Evolutionary conservation across 2,329 filamentous ascomycete genomes (phyloP).

Genomic region (Chaetomium sp.): DNA sequence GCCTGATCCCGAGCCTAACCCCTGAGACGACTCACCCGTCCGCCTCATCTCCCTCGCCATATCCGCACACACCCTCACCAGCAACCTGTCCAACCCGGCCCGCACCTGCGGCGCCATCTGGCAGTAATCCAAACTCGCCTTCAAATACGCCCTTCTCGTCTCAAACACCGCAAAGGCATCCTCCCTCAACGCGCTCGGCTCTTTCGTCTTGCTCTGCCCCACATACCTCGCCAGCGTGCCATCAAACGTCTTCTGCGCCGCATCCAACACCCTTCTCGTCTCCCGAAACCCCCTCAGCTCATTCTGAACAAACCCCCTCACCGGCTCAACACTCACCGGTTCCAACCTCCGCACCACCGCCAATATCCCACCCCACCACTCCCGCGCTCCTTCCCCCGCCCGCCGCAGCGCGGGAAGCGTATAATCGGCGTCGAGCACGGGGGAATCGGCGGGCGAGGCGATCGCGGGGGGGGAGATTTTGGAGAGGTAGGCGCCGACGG

Average conservation of each 20-base stretch:
- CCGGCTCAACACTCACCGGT: constrained; percentile 68
- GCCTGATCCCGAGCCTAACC: too few relatives aligned
- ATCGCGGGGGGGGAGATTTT: constrained; percentile 65
- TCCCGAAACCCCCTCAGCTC: constrained; percentile 87
- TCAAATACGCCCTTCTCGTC: constrained; percentile 81
- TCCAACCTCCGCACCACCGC: constrained; percentile 73
- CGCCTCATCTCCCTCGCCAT: constrained; percentile 81
- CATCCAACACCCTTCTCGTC: constrained; percentile 65
- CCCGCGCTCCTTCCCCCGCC: constrained; percentile 76
- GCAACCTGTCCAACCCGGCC: constrained; percentile 73
- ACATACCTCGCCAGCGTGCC: constrained; percentile 74
- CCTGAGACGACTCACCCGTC: constrained; percentile 51
- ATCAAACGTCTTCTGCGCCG: constrained; percentile 79
- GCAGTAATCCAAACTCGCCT: constrained; percentile 89
- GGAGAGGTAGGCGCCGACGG: constrained; percentile 69
- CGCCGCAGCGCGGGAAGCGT: constrained; percentile 79
- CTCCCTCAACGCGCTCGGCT: constrained; percentile 82
- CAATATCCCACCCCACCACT: constrained; percentile 78
- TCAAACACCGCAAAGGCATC: constrained; percentile 96
- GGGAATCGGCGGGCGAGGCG: constrained; percentile 61
- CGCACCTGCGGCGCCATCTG: constrained; percentile 80
- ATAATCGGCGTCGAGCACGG: constrained; percentile 90
- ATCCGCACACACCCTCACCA: constrained; percentile 79
- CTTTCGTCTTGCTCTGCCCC: constrained; percentile 84
- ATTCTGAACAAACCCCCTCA: constrained; percentile 67